phyloP scores from a whole-genome alignment of 2,329 filamentous ascomycete genomes.

The Helminthosporium solani region DNA sequence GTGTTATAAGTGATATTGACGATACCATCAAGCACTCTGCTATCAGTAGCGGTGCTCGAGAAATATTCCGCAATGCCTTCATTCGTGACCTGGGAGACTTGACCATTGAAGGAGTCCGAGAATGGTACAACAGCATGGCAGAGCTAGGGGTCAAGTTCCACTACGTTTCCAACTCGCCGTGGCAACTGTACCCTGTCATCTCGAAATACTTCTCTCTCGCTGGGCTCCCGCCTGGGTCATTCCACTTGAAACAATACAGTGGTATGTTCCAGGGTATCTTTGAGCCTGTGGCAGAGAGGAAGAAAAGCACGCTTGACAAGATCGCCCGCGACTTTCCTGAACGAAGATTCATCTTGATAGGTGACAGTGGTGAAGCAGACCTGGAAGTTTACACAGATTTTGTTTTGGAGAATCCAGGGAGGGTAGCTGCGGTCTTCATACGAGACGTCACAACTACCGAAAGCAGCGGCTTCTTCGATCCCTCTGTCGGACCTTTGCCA shows the following conservation, averaged over 20 bases:
- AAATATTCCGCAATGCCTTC: slow-evolving; percentile 96
- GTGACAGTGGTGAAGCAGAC: slow-evolving; percentile 95
- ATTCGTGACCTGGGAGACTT: slow-evolving; percentile 80
- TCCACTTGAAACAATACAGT: slow-evolving; percentile 93
- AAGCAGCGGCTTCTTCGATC: slow-evolving; percentile 74
- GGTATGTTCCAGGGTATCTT: slow-evolving; percentile 98
- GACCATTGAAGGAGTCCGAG: slow-evolving; percentile 79
- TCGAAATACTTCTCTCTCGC: slow-evolving; percentile 80
- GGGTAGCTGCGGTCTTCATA: slow-evolving; percentile 87
- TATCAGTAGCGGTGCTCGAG: slow-evolving; percentile 80
- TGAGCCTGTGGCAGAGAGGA: slow-evolving; percentile 92
- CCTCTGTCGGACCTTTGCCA: slow-evolving; percentile 48
- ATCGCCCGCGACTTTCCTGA: slow-evolving; percentile 88
- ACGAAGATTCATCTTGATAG: slow-evolving; percentile 84
- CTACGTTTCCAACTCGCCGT: slow-evolving; percentile 98
- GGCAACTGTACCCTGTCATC: slow-evolving; percentile 92
- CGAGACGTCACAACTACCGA: slow-evolving; percentile 87
- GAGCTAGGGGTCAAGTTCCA: slow-evolving; percentile 84
- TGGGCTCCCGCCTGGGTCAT: slow-evolving; percentile 80
- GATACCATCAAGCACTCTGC: slow-evolving; percentile 97
- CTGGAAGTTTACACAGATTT: slow-evolving; percentile 96
- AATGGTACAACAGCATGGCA: slow-evolving; percentile 82
- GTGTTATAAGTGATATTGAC: slow-evolving; percentile 95
- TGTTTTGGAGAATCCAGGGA: slow-evolving; percentile 77
- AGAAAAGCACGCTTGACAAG: slow-evolving; percentile 82